Evolutionary conservation across 805 yeast genomes (phyloP), one percentile per base, ranked within the genome.

Genomic region (Priceomyces carsonii): DNA sequence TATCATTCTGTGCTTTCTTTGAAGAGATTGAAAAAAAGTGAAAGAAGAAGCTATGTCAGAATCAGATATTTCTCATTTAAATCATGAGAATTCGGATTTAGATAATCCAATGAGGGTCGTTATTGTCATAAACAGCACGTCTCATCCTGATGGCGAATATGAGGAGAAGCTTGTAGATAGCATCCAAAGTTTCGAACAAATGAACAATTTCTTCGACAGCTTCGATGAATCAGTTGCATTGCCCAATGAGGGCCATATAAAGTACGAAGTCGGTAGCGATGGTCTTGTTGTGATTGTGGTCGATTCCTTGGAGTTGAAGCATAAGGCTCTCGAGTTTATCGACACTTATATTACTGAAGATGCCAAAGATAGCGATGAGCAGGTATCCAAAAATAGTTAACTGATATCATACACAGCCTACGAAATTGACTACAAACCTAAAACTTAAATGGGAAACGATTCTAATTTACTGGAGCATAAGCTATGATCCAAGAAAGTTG

Each of bases 201-300:
- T 76, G 48, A 76, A 77, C 47, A 55, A 48, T 20, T 75, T 77
- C 42, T 77, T 77, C 43, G 80, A 77, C 44, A 49, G 51, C 24
- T 77, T 77, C 45, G 82, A 77, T 48, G 71, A 61, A 25, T 52
- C 54, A 16, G 62, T 77, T 10, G 79, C 81, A 6, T 61, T 69
- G 26, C 82, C 81, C 3, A 77, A 77, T 43, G 77, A 75, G 41
- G 73, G 69, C 4, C 66, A 69, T 40, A 67, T 77, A 44, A 75
- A 76, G 48, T 77, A 77, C 45, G 82, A 77, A 42, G 80, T 76
- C 2, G 81, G 82, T 3, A 73, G 79, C 33, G 82, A 77, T 48
- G 82, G 82, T 3, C 55, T 77, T 36, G 77, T 77, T 36, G 76
- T 77, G 36, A 66, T 77, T 18, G 63, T 77, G n/a, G 80, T 74